Evolutionary conservation across 371 early-diverging fungal species (phyloP).

Genomic region (Syncephalastrum racemosum): DNA sequence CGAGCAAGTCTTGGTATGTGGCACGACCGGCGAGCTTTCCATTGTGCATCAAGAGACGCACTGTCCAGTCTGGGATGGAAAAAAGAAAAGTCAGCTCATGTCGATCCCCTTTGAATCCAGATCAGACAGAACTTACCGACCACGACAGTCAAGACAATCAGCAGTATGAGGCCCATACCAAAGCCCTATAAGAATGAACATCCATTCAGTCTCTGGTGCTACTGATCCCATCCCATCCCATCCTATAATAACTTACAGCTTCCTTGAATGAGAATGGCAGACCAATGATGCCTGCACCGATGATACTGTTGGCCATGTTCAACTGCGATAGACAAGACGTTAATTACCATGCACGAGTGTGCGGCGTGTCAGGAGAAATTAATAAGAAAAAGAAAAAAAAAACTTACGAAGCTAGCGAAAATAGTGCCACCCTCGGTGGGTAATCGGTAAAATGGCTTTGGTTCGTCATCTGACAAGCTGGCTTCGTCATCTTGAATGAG

Average conservation of each 20-base stretch:
- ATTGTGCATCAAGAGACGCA: conserved; percentile 66
- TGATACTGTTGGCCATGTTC: conserved; percentile 78
- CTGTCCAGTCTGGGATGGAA: conserved; percentile 67
- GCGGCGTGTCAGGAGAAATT: conserved; percentile 2
- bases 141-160: conserved; percentile 61
- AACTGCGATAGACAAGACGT: conserved; percentile 50
- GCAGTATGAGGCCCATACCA: conserved; percentile 60
- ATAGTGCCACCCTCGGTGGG: conserved; percentile 51
- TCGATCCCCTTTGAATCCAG: not conserved
- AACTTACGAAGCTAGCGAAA: conserved; percentile 49
- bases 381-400: conserved; percentile 23
- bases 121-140: conserved; percentile 44
- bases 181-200: conserved; percentile 45
- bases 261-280: conserved; percentile 64
- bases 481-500: conserved; percentile 20
- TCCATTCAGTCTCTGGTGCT: not conserved
- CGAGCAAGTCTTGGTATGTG: conserved; percentile 76
- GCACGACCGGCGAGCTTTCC: conserved; percentile 71
- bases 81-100: not conserved
- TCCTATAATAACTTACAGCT: conserved; percentile 48
- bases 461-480: conserved; percentile 13
- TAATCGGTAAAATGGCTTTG: conserved; percentile 26
- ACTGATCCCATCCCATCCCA: not conserved
- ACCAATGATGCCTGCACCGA: conserved; percentile 75
- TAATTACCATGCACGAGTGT: too few species aligned